Evolutionary conservation across 1,139 yeast species (phyloP).

Genomic region (Diutina neorugosa): DNA sequence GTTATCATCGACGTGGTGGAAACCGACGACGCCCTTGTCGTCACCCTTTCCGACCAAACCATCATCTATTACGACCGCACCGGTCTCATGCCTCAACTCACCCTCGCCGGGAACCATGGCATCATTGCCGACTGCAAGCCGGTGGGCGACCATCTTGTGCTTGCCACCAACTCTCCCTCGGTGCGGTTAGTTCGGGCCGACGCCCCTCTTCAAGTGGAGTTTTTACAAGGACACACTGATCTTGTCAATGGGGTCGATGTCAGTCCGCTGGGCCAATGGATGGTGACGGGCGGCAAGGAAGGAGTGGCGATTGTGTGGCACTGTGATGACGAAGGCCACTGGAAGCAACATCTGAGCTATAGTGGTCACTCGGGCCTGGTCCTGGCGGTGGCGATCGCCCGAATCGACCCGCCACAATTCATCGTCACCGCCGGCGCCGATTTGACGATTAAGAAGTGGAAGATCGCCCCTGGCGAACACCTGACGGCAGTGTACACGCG

Average conservation of each 20-base stretch:
- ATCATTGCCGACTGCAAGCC: constrained; percentile 81
- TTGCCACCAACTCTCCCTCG: constrained; percentile 94
- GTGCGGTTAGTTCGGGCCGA: constrained; percentile 55
- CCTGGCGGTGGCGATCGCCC: constrained; percentile 50
- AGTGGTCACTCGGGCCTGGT: constrained; percentile 84
- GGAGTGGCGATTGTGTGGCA: constrained; percentile 76
- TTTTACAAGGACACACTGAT: constrained; percentile 77
- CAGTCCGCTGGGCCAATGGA: constrained; percentile 72
- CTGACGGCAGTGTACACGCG: constrained; percentile 70
- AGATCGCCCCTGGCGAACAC: constrained; percentile 39
- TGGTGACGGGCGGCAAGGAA: constrained; percentile 92
- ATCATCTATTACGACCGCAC: neutral
- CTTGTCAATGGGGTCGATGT: constrained; percentile 72
- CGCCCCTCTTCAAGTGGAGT: constrained; percentile 46
- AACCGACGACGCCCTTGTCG: constrained; percentile 12
- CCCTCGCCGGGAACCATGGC: constrained; percentile 90
- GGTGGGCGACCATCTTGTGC: constrained; percentile 58
- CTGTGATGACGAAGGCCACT: constrained; percentile 31
- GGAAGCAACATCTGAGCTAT: constrained; percentile 47
- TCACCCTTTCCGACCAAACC: neutral
- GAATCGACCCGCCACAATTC: constrained; percentile 15
- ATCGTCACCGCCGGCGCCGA: constrained; percentile 81
- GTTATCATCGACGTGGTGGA: constrained; percentile 47
- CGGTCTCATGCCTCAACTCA: constrained; percentile 18
- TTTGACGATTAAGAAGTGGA: constrained; percentile 86